Evolutionary conservation across 2,329 filamentous ascomycete species (phyloP), one percentile per base, ranked within the genome.

Genomic region (Dothistroma pini): DNA sequence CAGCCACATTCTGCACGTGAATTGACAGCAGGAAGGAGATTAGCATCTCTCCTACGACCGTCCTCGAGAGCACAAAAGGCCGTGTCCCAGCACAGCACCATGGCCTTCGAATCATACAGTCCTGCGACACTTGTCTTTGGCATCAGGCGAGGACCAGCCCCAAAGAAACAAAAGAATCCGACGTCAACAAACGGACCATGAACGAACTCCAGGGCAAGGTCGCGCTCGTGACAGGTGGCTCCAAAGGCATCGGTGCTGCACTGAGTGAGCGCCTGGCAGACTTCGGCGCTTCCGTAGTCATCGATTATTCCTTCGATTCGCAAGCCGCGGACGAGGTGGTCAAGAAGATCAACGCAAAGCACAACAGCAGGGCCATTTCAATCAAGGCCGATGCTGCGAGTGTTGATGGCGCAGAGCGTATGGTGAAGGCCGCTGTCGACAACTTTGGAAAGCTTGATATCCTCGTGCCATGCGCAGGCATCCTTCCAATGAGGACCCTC

Each of bases 381-480:
- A 76, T 89, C 25, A 79, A 85, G 74, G 85, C 83, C 1, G 80
- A 89, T 66, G 82, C 77, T 3, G 77, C 78, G 32, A 78, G 74
- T 29, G 63, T 84, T 5, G 34, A 69, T 0, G 81, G 79, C 10
- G 75, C 84, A 57, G 76, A 79, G n/a, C 71, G 70, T 16, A 76
- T 88, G 5, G 77, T 88, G 19, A 70, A 77, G 1, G 73, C 75
- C 7, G 77, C 82, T 0, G 76, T 86, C 1, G 66, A 75, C 2
- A 77, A 75, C 48, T 86, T 83, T 63, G 81, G 81, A 29, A 79
- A 79, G 62, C 81, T 88, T 64, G 85, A 89, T 74, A 79, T 86
- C 41, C 63, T 87, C 2, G 75, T 88, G 51, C 76, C 81, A 2
- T 86, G 84, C 63, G 84, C 85, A 0, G 86, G 80, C 0, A 75